Conservation (phyloP, 305 asterid genomes). For the Petunia hybrid region DNA sequence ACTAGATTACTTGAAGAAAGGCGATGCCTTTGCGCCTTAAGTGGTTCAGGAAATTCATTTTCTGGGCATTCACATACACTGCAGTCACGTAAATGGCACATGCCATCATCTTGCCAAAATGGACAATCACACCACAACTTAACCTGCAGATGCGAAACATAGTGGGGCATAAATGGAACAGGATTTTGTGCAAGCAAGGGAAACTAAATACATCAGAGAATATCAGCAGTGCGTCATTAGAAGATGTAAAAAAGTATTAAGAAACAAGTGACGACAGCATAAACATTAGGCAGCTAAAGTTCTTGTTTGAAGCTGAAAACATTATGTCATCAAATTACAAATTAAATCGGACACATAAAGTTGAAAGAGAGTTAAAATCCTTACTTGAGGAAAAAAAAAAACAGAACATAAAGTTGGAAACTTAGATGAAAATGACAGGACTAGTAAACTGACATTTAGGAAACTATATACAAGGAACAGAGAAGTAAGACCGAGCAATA, state of each 20-base stretch:
- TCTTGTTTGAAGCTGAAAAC: conserved; percentile 4
- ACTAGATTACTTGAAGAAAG: conserved; percentile 51
- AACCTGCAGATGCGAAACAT: conserved; percentile 47
- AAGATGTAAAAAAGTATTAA: not conserved
- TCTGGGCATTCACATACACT: conserved; percentile 81
- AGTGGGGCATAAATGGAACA: conserved; percentile 25
- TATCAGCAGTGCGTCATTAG: not conserved
- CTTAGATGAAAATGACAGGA: not conserved
- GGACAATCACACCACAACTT: conserved; percentile 87
- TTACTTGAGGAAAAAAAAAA: not conserved
- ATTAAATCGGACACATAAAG: not conserved
- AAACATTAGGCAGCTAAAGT: not conserved
- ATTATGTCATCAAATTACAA: not conserved
- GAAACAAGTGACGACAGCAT: conserved; percentile 1
- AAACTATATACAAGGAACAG: not conserved
- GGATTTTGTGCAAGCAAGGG: not conserved
- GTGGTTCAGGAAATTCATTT: conserved; percentile 65
- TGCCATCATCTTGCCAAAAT: conserved; percentile 78
- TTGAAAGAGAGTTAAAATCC: not conserved
- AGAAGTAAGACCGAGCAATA: not conserved
- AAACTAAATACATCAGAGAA: not conserved
- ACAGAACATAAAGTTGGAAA: conserved; percentile 8
- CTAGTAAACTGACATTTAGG: not conserved
- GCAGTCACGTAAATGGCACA: conserved; percentile 70
- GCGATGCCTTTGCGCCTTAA: conserved; percentile 46